Evolutionary conservation across 371 early-diverging fungal species (phyloP).

Genomic region (Mortierella sp.): DNA sequence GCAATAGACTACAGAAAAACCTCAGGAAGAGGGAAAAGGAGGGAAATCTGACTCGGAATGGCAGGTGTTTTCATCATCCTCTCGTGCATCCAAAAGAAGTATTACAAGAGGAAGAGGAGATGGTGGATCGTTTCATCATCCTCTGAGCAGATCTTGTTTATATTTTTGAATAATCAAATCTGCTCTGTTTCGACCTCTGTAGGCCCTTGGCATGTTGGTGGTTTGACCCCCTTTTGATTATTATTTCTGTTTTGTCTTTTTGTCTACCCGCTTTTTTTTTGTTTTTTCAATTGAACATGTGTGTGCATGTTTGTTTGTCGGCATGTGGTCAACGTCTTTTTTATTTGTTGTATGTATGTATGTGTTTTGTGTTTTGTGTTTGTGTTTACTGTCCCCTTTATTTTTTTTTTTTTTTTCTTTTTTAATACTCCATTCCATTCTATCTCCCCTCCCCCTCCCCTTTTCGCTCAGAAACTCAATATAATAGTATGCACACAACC

Average conservation of each 20-base stretch:
- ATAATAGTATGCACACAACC: neutral
- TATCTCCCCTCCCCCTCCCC: neutral
- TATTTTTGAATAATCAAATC: neutral
- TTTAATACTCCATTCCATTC: neutral
- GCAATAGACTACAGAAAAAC: neutral
- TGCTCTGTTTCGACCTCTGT: neutral
- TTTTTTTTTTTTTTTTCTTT: neutral
- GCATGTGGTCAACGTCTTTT: neutral
- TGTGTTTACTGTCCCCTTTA: neutral
- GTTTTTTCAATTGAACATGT: neutral
- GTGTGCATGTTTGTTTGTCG: no score
- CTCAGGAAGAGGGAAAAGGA: neutral
- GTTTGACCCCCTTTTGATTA: neutral
- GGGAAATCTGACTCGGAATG: neutral
- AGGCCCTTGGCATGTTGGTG: no score
- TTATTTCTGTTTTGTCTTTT: neutral
- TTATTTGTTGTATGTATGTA: neutral
- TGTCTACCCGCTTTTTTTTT: neutral
- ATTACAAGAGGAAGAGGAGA: constrained; percentile 1
- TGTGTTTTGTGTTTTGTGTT: neutral
- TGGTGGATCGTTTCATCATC: neutral
- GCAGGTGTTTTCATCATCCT: neutral
- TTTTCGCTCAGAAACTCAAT: neutral
- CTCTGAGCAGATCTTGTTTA: neutral
- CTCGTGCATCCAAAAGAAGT: constrained; percentile 2